Evolutionary conservation across 192 early-diverging fungal genomes (phyloP), one percentile per base, ranked within the genome.

Genomic region (Backusella liffmaniae): DNA sequence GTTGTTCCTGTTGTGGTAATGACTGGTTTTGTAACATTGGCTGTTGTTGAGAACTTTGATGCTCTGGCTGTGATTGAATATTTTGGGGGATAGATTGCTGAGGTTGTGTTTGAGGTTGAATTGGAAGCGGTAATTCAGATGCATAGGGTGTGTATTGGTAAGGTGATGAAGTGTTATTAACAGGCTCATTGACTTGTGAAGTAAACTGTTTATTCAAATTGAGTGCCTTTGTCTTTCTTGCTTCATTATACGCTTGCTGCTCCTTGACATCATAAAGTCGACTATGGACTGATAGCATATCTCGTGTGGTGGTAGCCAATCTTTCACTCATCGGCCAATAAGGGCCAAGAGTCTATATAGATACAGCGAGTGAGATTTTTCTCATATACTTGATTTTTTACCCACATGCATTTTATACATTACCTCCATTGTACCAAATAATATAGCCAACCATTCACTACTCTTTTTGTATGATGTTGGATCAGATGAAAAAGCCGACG

Each of bases 291-390:
- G 23, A 26, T 21, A 76, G 21, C 32, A 80, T 44, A 30, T 80
- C 75, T 32, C 72, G 59, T n/a, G 75, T 76, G 15, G 79, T 80
- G 2, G 59, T 34, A 9, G 73, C 62, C 34, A 80, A 53, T 44
- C 79, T 39, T 44, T 73, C 75, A 69, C 79, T 76, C 66, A 80
- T 70, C 13, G 75, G 75, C 79, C 79, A 80, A 30, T 76, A 76
- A 8, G 75, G 72, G 36, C 71, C 10, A 62, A 62, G 56, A 29
- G 9, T 62, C 56, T 62, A 26, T 29, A 56, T 56, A 56, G 10
- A 56, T 56, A 26, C 2, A 56, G 23, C 8, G 8, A 56, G 2
- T 59, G n/a, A 21, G 10, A 26, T 32, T 32, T 59, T 59, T 23
- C 9, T 26, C 53, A 23, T 26, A 10, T 18, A 8, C 46, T 4